phyloP scores from a whole-genome alignment of 106 monocot species.

The Dactylorhiza incarnata region DNA sequence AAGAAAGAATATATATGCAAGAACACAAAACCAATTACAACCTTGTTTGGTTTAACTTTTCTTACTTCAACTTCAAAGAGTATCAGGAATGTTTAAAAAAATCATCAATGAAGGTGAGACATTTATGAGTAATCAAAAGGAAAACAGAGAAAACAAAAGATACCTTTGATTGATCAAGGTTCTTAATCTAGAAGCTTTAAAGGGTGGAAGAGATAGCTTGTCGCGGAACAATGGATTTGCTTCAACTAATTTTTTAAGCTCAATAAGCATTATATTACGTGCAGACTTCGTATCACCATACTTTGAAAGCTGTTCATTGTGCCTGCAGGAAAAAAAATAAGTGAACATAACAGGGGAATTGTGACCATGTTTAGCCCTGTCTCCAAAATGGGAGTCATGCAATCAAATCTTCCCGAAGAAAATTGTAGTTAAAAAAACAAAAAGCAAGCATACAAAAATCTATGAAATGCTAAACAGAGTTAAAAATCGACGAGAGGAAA shows the following conservation, averaged over 20 bases:
- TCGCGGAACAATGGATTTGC: slow-evolving; percentile 86
- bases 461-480: background rate
- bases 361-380: background rate
- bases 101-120: background rate
- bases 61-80: background rate
- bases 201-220: slow-evolving; percentile 74
- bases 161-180: slow-evolving; percentile 98
- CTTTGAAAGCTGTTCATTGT: slow-evolving; percentile 93
- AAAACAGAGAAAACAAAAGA: background rate
- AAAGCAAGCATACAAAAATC: background rate
- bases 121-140: background rate
- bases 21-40: background rate
- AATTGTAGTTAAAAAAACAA: background rate
- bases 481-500: background rate
- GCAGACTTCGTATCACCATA: slow-evolving; percentile 95
- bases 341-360: slow-evolving; percentile 1
- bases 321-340: slow-evolving; percentile 34
- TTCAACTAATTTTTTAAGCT: slow-evolving; percentile 87
- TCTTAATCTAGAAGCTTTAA: slow-evolving; percentile 84
- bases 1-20: background rate
- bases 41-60: background rate
- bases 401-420: background rate
- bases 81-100: background rate
- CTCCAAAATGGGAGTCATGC: background rate
- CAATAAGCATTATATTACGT: slow-evolving; percentile 83